Evolutionary conservation across 306 rosid species (phyloP), one percentile per base, ranked within the genome.

Genomic region (Boehmeria nivea): DNA sequence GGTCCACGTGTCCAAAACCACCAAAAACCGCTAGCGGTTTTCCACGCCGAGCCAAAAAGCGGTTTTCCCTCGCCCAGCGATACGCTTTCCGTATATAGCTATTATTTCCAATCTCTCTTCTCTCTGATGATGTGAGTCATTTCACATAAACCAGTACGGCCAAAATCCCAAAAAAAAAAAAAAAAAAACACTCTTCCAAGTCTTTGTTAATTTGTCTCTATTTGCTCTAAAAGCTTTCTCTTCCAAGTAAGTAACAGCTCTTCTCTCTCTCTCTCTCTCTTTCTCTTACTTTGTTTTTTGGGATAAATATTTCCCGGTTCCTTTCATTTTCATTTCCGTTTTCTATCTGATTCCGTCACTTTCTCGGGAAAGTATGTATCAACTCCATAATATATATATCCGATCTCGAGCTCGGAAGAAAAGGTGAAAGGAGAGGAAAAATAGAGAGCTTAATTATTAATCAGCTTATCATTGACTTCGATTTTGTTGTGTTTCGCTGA

Each of bases 11-110:
- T 0, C 37, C 54, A 2, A 0, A 6, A 3, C 16, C 8, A 3
- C 0, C 0, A 1, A 31, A 82, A 71, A 66, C 87, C 72, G 27
- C 28, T 8, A 2, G 56, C 31, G 65, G 81, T 76, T 73, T 77
- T 64, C 1, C 0, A 23, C 51, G 12, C 15, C 8, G 9, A 16
- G 19, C 4, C 21, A 18, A 44, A 67, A 14, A 12, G 78, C 26
- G 64, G 79, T 73, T 83, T 81, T 25, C 36, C n/a, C 25, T 16
- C 8, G 33, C 15, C 59, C 43, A 67, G 57, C 27, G 70, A 17
- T 61, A 58, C 70, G 65, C 86, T 76, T 88, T 85, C 95, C 97
- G 69, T 80, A 78, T 74, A 76, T 83, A 79, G 95, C 51, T 15
- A 6, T 24, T 40, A 11, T 10, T 10, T 4, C 36, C 36, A n/a